phyloP scores from a whole-genome alignment of 176 grass and related monocot species.

The Triticum dicoccoides region DNA sequence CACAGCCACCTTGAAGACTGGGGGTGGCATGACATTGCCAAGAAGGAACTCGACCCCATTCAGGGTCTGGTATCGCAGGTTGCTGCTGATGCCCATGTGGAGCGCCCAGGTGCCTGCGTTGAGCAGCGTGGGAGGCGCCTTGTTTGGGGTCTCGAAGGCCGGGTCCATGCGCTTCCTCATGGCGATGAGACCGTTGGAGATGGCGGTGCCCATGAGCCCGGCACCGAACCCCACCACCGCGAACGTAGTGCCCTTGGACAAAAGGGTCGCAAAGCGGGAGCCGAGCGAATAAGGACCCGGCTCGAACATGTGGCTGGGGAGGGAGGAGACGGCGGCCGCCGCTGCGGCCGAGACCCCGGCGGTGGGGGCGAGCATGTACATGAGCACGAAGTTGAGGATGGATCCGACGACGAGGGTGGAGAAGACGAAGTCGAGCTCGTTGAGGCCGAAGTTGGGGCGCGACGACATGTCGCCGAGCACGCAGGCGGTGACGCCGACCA shows the following conservation, averaged over 20 bases:
- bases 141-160: slow-evolving; percentile 74
- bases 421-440: slow-evolving; percentile 92
- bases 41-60: slow-evolving; percentile 79
- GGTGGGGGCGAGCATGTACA: slow-evolving; percentile 86
- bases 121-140: slow-evolving; percentile 72
- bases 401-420: slow-evolving; percentile 92
- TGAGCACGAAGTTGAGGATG: slow-evolving; percentile 89
- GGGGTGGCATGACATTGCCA: slow-evolving; percentile 36
- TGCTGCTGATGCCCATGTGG: slow-evolving; percentile 86
- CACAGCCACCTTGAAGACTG: slow-evolving; percentile 71
- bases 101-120: slow-evolving; percentile 76
- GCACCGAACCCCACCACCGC: slow-evolving; percentile 65
- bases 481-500: slow-evolving; percentile 74
- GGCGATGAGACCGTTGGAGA: slow-evolving; percentile 71
- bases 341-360: slow-evolving; percentile 37
- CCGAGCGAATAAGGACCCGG: slow-evolving; percentile 60
- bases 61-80: slow-evolving; percentile 78
- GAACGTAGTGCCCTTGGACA: slow-evolving; percentile 78
- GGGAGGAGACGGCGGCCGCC: slow-evolving; percentile 30
- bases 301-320: slow-evolving; percentile 87
- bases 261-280: slow-evolving; percentile 49
- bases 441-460: slow-evolving; percentile 83
- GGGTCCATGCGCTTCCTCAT: slow-evolving; percentile 79
- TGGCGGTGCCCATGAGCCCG: slow-evolving; percentile 55
- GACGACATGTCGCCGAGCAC: slow-evolving; percentile 85